phyloP scores from a whole-genome alignment of 2,329 filamentous ascomycete species.

The Colletotrichum simmondsii region DNA sequence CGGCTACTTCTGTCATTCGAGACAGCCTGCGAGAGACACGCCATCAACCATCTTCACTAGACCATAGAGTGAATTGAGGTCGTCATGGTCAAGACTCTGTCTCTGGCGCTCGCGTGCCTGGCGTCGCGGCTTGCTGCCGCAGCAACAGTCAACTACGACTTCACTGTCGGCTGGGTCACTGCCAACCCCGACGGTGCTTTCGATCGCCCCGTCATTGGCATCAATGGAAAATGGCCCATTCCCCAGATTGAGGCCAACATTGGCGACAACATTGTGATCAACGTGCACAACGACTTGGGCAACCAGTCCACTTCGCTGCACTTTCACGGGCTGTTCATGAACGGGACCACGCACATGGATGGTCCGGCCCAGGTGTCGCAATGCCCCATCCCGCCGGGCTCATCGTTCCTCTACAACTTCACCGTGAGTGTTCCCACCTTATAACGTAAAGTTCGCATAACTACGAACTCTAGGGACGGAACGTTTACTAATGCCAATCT shows the following conservation, averaged over 20 bases:
- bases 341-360: slow-evolving; percentile 77
- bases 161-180: slow-evolving; percentile 77
- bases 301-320: slow-evolving; percentile 73
- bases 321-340: slow-evolving; percentile 79
- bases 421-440: slow-evolving; percentile 54
- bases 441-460: too few relatives aligned
- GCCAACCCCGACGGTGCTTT: slow-evolving; percentile 77
- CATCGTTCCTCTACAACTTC: slow-evolving; percentile 76
- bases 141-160: slow-evolving; percentile 59
- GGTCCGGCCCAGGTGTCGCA: slow-evolving; percentile 75
- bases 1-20: too few relatives aligned
- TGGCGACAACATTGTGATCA: slow-evolving; percentile 71
- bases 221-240: slow-evolving; percentile 82
- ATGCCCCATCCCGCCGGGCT: slow-evolving; percentile 72
- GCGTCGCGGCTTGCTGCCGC: too few relatives aligned
- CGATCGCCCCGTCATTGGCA: slow-evolving; percentile 76
- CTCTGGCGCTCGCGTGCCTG: too few relatives aligned
- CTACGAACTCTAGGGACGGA: too few relatives aligned
- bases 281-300: slow-evolving; percentile 68
- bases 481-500: too few relatives aligned
- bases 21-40: too few relatives aligned
- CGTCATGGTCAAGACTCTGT: slow-evolving; percentile 51
- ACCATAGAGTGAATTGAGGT: slow-evolving; percentile 36
- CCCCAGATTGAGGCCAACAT: slow-evolving; percentile 72
- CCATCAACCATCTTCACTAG: too few relatives aligned